A percentile compares a stretch with the other conserved stretches of the same genome.
These are phyloP conservation scores for Leccinellum rugosiceps DNA, from an alignment of 768 basidiomycete genomes.

Conservation along the genomic window DNA sequence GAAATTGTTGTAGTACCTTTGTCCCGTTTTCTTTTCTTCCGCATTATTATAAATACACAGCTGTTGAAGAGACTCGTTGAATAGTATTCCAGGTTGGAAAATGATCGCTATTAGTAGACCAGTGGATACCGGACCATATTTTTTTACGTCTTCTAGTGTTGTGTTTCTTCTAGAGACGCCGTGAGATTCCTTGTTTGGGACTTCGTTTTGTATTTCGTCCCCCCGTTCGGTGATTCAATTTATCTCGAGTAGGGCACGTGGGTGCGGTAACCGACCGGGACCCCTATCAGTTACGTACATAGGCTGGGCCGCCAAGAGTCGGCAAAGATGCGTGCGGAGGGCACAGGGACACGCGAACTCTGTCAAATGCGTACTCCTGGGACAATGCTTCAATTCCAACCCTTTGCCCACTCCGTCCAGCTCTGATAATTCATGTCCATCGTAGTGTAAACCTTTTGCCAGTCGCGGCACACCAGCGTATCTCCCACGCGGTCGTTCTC, in stretches of 20 bases:
- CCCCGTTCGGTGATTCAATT: too few relatives aligned
- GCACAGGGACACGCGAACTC: background rate
- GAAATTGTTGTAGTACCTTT: background rate
- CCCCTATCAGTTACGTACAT: too few relatives aligned
- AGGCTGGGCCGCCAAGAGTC: background rate
- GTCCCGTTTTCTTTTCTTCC: background rate
- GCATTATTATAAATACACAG: background rate
- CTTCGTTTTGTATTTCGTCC: too few relatives aligned
- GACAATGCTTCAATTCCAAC: conserved; percentile 8
- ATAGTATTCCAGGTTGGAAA: too few relatives aligned
- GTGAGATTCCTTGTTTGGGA: too few relatives aligned
- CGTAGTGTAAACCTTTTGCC: conserved; percentile 1
- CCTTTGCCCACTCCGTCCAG: conserved; percentile 9
- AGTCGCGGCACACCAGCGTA: conserved; percentile 13
- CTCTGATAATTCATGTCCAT: conserved; percentile 6
- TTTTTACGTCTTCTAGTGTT: too few relatives aligned
- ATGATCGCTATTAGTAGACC: too few relatives aligned
- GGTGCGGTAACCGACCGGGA: too few relatives aligned
- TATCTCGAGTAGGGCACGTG: too few relatives aligned
- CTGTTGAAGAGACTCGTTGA: background rate
- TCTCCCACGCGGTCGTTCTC: conserved; percentile 10
- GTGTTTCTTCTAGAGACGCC: too few relatives aligned
- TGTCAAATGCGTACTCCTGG: background rate
- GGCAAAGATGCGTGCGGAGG: background rate
- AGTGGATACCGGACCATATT: too few relatives aligned